phyloP scores from a whole-genome alignment of 208 protist species.

The Angomonas deanei region DNA sequence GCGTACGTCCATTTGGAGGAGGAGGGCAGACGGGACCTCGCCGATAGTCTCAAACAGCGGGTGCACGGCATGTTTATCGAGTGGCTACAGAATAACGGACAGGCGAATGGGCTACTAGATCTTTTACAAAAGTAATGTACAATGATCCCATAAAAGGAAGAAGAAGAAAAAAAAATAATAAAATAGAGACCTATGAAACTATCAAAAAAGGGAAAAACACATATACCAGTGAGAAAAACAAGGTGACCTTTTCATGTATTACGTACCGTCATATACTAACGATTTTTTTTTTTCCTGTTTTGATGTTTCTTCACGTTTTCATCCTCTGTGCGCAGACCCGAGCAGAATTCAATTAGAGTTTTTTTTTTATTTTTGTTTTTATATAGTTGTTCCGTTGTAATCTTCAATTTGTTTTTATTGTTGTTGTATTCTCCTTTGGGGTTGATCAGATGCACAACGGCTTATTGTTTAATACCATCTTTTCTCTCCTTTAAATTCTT shows the following conservation, averaged over 20 bases:
- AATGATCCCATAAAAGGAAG: not conserved
- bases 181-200: not conserved
- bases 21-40: conserved; percentile 65
- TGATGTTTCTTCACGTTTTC: not conserved
- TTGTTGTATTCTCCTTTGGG: not conserved
- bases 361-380: not conserved
- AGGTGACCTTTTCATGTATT: not conserved
- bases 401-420: not conserved
- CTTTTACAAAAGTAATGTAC: conserved; percentile 33
- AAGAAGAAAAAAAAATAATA: not conserved
- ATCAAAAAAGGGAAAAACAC: not conserved
- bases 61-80: conserved; percentile 80
- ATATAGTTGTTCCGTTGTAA: not conserved
- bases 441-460: too few species aligned
- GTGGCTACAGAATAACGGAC: conserved; percentile 78
- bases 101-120: conserved; percentile 60
- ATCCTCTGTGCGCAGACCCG: too few species aligned
- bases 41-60: conserved; percentile 54
- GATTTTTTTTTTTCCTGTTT: conserved; percentile 3
- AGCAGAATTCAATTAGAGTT: not conserved
- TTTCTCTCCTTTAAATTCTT: not conserved
- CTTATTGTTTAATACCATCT: not conserved
- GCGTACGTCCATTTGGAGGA: conserved; percentile 58
- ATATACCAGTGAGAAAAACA: not conserved
- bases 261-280: not conserved